Base-by-base conservation (phyloP, 2,329 filamentous ascomycete genomes). In the Elsinoe perseae region DNA sequence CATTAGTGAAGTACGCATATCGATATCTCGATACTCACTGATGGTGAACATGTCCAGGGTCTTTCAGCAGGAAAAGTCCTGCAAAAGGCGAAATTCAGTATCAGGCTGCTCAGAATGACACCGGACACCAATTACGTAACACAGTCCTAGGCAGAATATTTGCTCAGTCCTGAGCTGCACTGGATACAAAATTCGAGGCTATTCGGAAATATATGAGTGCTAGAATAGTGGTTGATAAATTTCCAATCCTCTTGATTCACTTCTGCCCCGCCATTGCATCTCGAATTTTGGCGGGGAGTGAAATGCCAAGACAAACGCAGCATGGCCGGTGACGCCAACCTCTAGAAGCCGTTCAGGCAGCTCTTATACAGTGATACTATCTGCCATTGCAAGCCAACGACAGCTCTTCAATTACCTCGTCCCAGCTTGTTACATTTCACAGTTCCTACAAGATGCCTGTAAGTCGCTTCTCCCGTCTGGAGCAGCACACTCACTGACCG, bases 11-110 rank as follows among this genome's bases (percentile, higher is more conserved):
- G 25, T 34, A 5, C 9, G 5, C 9, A 36, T 18, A 7, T 27
- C 12, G 27, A 12, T 16, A 18, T 12, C 10, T 14, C 27, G 43
- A 50, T 21, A 57, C 60, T 20, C 46, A 64, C 63, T 62, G 55
- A 64, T 64, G 1, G 59, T 62, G 57, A 64, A 64, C 62, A 64
- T 64, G 27, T 50, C 50, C 3, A 27, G 25, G 18, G 20, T 25
- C 21, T 18, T 27, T 28, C 21, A 18, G 44, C 38, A 32, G 23
- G 25, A 50, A 50, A 50, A 50, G 44, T 20, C 27, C 23, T 50
- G 44, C 23, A 50, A 18, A 32, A 50, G 25, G 9, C 23, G 8
- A 44, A 23, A 21, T 25, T 25, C 20, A 18, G 40, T 44, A 20
- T 25, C 20, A n/a, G 20, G 20, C 30, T 8, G n/a, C 5, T 20